These are phyloP conservation scores for Cytospora paraplurivora DNA, from an alignment of 2,329 filamentous ascomycete genomes.

Conservation along the genomic window DNA sequence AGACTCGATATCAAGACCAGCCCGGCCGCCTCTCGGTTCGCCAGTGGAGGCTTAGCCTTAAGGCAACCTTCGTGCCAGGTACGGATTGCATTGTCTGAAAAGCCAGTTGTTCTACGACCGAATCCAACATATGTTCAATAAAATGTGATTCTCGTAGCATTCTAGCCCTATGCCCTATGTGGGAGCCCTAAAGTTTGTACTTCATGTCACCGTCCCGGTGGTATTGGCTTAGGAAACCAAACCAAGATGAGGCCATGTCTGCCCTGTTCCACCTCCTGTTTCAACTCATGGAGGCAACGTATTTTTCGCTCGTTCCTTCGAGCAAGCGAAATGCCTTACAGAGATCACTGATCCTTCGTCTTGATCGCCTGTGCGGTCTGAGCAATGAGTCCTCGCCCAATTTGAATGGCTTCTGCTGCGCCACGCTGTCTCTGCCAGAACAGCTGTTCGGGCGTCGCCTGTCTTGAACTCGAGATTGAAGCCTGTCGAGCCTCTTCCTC, in stretches of 20 bases:
- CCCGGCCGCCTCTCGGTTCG: too few species aligned
- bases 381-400: constrained; percentile 58
- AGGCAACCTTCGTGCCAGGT: too few species aligned
- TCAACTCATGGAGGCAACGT: neutral
- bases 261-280: neutral
- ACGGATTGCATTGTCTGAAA: too few species aligned
- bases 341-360: constrained; percentile 21
- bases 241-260: neutral
- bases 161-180: too few species aligned
- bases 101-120: too few species aligned
- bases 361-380: constrained; percentile 37
- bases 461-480: constrained; percentile 52
- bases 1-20: too few species aligned
- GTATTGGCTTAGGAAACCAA: neutral
- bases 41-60: too few species aligned
- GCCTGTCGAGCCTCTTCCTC: constrained; percentile 63
- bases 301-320: neutral
- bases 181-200: too few species aligned
- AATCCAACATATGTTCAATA: too few species aligned
- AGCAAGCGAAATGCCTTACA: neutral
- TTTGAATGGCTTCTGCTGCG: constrained; percentile 58
- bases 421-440: constrained; percentile 66
- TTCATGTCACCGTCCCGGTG: neutral
- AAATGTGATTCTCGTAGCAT: too few species aligned
- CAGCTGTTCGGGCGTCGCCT: constrained; percentile 54